Evolutionary conservation across 2,329 filamentous ascomycete genomes (phyloP).

Genomic region (Akanthomyces lecanii): DNA sequence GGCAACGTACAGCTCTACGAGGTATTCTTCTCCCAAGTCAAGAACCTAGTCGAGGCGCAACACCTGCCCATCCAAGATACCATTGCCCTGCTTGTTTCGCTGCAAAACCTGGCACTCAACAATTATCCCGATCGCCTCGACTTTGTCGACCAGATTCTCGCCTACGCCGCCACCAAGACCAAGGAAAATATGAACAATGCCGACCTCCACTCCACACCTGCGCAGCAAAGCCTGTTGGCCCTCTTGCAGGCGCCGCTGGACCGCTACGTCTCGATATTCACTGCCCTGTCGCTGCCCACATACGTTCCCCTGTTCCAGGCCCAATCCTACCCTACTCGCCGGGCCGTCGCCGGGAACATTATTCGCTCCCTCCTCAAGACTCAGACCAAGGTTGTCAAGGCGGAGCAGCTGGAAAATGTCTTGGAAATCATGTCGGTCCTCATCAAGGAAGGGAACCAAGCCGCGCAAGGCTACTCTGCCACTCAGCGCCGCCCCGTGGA

Average conservation of each 20-base stretch:
- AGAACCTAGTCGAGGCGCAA: slow-evolving; percentile 87
- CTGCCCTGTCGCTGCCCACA: slow-evolving; percentile 86
- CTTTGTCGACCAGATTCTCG: slow-evolving; percentile 90
- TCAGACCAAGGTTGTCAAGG: slow-evolving; percentile 71
- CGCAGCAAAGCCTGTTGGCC: slow-evolving; percentile 83
- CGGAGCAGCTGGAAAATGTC: slow-evolving; percentile 80
- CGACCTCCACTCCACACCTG: slow-evolving; percentile 83
- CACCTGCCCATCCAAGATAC: slow-evolving; percentile 91
- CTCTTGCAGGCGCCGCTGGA: slow-evolving; percentile 88
- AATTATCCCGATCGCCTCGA: slow-evolving; percentile 91
- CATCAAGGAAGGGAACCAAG: slow-evolving; percentile 86
- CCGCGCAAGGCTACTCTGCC: slow-evolving; percentile 78
- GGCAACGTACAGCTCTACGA: slow-evolving; percentile 87
- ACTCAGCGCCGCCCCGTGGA: slow-evolving; percentile 72
- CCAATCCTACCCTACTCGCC: slow-evolving; percentile 86
- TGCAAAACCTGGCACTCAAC: slow-evolving; percentile 89
- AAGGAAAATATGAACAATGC: slow-evolving; percentile 87
- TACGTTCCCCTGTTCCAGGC: slow-evolving; percentile 87
- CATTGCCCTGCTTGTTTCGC: slow-evolving; percentile 87
- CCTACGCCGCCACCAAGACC: slow-evolving; percentile 83
- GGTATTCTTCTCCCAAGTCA: slow-evolving; percentile 94
- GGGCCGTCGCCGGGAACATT: slow-evolving; percentile 87
- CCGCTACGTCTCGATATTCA: slow-evolving; percentile 90
- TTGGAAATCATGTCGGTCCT: slow-evolving; percentile 84
- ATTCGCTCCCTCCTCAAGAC: slow-evolving; percentile 78